Evolutionary conservation across 192 early-diverging fungal genomes (phyloP).

Genomic region (Endogone sp.): DNA sequence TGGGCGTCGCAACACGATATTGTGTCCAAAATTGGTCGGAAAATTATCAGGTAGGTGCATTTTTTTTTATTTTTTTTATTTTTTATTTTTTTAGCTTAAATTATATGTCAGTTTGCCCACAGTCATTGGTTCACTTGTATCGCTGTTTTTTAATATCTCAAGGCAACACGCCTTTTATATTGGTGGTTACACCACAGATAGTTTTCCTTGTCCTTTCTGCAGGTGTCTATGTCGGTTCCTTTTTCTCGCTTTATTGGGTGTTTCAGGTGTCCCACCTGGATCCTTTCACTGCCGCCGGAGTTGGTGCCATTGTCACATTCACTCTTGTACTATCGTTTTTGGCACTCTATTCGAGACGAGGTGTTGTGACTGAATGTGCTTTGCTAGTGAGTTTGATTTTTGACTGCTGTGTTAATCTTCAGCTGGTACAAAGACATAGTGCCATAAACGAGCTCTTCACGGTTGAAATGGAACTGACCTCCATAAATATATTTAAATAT

Average conservation of each 20-base stretch:
- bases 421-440: too few species aligned
- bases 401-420: too few species aligned
- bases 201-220: background rate
- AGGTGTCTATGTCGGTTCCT: background rate
- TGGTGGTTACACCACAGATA: conserved; percentile 1
- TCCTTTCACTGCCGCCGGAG: background rate
- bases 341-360: background rate
- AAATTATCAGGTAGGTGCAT: background rate
- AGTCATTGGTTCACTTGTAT: background rate
- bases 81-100: too few species aligned
- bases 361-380: conserved; percentile 1
- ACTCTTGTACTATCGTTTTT: background rate
- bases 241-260: conserved; percentile 2
- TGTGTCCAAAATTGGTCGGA: conserved; percentile 1
- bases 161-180: too few species aligned
- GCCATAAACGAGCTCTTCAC: too few species aligned
- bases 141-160: too few species aligned
- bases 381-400: background rate
- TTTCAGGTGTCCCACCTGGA: background rate
- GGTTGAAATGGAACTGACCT: too few species aligned
- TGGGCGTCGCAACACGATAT: background rate
- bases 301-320: conserved; percentile 1
- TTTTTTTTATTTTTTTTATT: too few species aligned
- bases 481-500: too few species aligned
- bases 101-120: too few species aligned